phyloP scores from a whole-genome alignment of 176 grass and related monocot species.

The Melocanna baccifera region DNA sequence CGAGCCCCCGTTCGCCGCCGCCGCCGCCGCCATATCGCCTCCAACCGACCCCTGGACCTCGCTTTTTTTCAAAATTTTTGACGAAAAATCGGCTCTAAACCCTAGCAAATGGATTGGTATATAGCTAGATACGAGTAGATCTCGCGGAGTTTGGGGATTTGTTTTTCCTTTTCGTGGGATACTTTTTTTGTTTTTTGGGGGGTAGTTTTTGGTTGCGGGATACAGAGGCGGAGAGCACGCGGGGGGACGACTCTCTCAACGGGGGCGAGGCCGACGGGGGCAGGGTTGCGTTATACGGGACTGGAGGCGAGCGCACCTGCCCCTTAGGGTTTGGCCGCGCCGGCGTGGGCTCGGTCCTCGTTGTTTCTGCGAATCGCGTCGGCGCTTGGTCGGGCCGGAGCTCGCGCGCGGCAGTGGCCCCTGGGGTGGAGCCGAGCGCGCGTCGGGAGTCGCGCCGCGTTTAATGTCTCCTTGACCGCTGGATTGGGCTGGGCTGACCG shows the following conservation, averaged over 20 bases:
- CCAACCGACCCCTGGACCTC: background rate
- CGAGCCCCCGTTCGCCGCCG: slow-evolving; percentile 35
- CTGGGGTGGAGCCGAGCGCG: too few species aligned
- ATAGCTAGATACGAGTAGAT: slow-evolving; percentile 30
- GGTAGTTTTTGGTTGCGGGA: slow-evolving; percentile 44
- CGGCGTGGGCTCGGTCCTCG: background rate
- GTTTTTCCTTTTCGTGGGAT: slow-evolving; percentile 15
- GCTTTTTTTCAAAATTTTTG: background rate
- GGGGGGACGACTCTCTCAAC: slow-evolving; percentile 46
- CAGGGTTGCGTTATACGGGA: slow-evolving; percentile 7
- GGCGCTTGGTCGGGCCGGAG: background rate
- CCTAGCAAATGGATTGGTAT: slow-evolving; percentile 36
- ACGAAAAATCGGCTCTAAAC: slow-evolving; percentile 31
- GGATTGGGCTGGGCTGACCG: background rate
- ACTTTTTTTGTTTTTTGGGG: background rate
- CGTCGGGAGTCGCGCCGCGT: background rate
- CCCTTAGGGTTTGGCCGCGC: background rate
- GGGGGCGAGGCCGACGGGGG: background rate
- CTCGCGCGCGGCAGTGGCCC: background rate
- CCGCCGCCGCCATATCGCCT: slow-evolving; percentile 51
- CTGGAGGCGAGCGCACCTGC: background rate
- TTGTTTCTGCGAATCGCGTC: background rate
- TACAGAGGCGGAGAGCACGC: slow-evolving; percentile 53
- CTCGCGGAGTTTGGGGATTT: slow-evolving; percentile 31
- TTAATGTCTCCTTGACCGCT: background rate